Conservation (phyloP, 768 basidiomycete genomes). For the Galerina sulciceps region DNA sequence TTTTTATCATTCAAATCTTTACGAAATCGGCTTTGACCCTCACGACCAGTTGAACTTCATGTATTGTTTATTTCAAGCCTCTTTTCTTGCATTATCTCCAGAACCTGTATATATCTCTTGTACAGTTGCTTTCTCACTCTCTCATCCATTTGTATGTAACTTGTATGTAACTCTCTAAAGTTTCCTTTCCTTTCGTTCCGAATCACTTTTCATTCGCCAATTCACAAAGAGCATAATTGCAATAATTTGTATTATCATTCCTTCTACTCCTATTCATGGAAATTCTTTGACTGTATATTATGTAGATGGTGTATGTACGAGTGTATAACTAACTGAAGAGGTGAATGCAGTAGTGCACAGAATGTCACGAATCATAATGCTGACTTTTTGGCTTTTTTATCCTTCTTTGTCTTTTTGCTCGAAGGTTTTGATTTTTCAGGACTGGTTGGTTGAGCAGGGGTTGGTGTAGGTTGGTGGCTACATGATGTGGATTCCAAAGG, state of each 20-base stretch:
- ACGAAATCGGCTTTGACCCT: not conserved
- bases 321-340: not conserved
- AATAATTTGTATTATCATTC: too few species aligned
- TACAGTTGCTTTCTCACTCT: not conserved
- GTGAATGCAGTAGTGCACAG: not conserved
- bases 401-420: conserved; percentile 30
- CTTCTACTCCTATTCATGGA: too few species aligned
- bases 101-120: not conserved
- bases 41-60: not conserved
- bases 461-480: conserved; percentile 1
- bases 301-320: not conserved
- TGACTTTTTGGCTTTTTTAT: conserved; percentile 38
- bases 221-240: not conserved
- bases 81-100: not conserved
- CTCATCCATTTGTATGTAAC: not conserved
- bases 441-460: not conserved
- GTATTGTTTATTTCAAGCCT: not conserved
- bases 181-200: not conserved
- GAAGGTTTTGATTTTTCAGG: conserved; percentile 8
- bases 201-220: not conserved
- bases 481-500: not conserved
- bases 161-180: not conserved
- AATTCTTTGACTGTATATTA: too few species aligned
- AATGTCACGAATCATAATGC: conserved; percentile 1
- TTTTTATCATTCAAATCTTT: too few species aligned